phyloP scores from a whole-genome alignment of 2,329 filamentous ascomycete species.

The Dichotomopilus funicola region DNA sequence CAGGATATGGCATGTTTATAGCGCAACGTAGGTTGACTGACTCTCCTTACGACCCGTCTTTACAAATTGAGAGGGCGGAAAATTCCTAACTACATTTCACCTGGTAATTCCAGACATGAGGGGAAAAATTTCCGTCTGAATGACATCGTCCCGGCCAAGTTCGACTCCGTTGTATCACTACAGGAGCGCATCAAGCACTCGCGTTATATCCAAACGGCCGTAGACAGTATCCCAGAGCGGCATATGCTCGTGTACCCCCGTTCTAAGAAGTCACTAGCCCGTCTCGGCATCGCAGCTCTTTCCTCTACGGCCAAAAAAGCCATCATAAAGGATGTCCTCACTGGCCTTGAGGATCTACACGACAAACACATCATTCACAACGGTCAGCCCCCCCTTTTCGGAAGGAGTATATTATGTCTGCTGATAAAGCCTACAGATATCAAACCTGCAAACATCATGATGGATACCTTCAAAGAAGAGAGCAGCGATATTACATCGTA shows the following conservation, averaged over 20 bases:
- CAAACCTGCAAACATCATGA: conserved; percentile 8
- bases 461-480: neutral
- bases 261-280: neutral
- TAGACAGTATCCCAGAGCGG: conserved; percentile 7
- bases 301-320: conserved; percentile 1
- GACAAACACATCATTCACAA: neutral
- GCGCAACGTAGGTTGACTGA: conserved; percentile 14
- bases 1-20: conserved; percentile 16
- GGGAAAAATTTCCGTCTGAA: conserved; percentile 9
- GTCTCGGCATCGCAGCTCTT: neutral
- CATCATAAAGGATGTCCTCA: conserved; percentile 8
- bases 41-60: conserved; percentile 9
- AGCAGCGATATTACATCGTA: neutral
- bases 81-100: conserved; percentile 6
- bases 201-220: conserved; percentile 7
- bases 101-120: conserved; percentile 5
- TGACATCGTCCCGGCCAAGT: conserved; percentile 9
- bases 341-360: conserved; percentile 2
- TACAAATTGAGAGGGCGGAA: conserved; percentile 1
- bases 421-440: conserved; percentile 5
- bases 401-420: neutral
- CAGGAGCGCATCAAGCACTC: conserved; percentile 6
- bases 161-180: neutral
- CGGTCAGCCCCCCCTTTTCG: neutral
- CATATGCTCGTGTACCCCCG: conserved; percentile 7